Evolutionary conservation across 192 early-diverging fungal species (phyloP).

Genomic region (Spinellus fusiger): DNA sequence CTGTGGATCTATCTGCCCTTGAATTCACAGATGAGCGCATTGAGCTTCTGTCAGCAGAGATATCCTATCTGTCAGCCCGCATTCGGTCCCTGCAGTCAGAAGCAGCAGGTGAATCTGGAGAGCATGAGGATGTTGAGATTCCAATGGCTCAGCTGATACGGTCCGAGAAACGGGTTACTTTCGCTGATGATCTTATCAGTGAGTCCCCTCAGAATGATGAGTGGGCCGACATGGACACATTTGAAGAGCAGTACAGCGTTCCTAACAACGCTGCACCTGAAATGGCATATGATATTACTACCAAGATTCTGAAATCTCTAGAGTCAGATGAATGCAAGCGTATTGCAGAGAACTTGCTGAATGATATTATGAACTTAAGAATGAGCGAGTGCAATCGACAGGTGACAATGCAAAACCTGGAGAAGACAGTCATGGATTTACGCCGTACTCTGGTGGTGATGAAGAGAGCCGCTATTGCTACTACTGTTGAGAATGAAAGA

Average conservation of each 20-base stretch:
- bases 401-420: constrained; percentile 39
- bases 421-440: constrained; percentile 47
- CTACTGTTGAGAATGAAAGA: constrained; percentile 17
- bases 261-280: constrained; percentile 38
- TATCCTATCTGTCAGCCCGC: constrained; percentile 48
- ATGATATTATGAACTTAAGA: constrained; percentile 49
- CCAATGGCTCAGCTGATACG: constrained; percentile 3
- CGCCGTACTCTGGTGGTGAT: constrained; percentile 49
- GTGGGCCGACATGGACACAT: constrained; percentile 30
- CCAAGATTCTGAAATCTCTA: constrained; percentile 43
- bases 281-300: constrained; percentile 42
- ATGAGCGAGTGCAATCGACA: constrained; percentile 38
- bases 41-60: constrained; percentile 50
- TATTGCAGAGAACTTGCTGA: constrained; percentile 48
- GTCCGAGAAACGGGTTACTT: constrained; percentile 23
- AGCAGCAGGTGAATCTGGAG: constrained; percentile 30
- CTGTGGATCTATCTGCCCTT: constrained; percentile 21
- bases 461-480: constrained; percentile 37
- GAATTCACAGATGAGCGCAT: constrained; percentile 54
- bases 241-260: constrained; percentile 29
- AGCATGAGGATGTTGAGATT: background rate
- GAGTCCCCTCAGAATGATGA: constrained; percentile 10
- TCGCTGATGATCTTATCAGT: constrained; percentile 29
- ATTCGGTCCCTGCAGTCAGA: constrained; percentile 48
- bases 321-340: constrained; percentile 41